Conservation (phyloP, 1,284 basidiomycete genomes). For the Pterula multifida region DNA sequence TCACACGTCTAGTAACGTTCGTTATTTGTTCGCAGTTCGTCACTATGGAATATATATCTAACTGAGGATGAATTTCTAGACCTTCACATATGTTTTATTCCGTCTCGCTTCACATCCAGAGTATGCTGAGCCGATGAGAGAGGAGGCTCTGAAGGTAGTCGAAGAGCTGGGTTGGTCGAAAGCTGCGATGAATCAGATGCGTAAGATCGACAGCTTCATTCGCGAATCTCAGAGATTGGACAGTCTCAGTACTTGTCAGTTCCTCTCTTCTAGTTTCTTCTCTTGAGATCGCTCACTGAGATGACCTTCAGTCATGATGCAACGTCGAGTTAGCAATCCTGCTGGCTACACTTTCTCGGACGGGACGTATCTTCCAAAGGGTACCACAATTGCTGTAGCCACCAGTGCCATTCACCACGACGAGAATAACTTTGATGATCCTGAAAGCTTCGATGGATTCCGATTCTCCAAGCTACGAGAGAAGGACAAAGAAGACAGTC, state of each 20-base stretch:
- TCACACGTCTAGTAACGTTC: conserved; percentile 3
- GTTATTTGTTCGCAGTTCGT: neutral
- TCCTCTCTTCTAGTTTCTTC: neutral
- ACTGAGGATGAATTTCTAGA: conserved; percentile 10
- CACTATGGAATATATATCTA: conserved; percentile 6
- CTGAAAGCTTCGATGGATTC: conserved; percentile 13
- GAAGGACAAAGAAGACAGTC: conserved; percentile 7
- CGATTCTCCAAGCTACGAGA: conserved; percentile 12
- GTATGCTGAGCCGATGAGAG: conserved; percentile 18
- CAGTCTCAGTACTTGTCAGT: conserved; percentile 13
- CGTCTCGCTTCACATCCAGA: conserved; percentile 19
- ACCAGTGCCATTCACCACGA: conserved; percentile 12
- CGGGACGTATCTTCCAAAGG: conserved; percentile 14
- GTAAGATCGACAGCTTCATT: conserved; percentile 23
- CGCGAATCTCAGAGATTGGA: conserved; percentile 19
- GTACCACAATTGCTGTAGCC: conserved; percentile 9
- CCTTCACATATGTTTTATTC: conserved; percentile 17
- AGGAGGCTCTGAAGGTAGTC: conserved; percentile 18
- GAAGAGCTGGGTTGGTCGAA: conserved; percentile 21
- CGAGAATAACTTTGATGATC: conserved; percentile 9
- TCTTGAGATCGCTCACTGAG: no score
- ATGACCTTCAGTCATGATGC: conserved; percentile 9
- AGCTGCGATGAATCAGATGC: conserved; percentile 17
- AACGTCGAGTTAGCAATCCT: conserved; percentile 8
- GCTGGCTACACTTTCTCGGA: conserved; percentile 15